These are phyloP conservation scores for Starmera dryadoides DNA, from an alignment of 805 yeast genomes.

Conservation along the genomic window DNA sequence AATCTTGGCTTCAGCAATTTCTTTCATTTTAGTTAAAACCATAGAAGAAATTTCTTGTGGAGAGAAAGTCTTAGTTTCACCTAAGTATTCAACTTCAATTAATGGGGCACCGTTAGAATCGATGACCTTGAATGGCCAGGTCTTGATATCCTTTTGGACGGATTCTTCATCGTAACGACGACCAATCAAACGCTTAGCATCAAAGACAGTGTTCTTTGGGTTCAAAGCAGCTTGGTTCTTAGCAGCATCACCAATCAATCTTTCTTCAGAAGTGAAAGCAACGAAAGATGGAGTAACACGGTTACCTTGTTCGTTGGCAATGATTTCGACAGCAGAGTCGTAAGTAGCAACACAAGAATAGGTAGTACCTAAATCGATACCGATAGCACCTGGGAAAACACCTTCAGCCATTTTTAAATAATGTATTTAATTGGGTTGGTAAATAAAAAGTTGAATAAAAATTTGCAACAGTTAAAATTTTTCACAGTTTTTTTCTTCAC, in stretches of 20 bases:
- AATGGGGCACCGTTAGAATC: slow-evolving; percentile 61
- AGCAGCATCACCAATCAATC: slow-evolving; percentile 80
- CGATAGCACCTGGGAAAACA: slow-evolving; percentile 98
- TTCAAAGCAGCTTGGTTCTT: slow-evolving; percentile 79
- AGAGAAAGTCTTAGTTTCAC: slow-evolving; percentile 61
- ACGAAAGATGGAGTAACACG: slow-evolving; percentile 79
- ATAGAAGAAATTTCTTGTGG: slow-evolving; percentile 73
- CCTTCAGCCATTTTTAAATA: slow-evolving; percentile 76
- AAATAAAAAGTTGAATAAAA: neutral
- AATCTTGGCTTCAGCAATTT: slow-evolving; percentile 70
- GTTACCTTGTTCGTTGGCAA: slow-evolving; percentile 83
- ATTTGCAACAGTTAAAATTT: neutral
- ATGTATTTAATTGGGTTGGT: neutral
- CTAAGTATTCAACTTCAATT: slow-evolving; percentile 63
- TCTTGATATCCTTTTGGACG: slow-evolving; percentile 85
- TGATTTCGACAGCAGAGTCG: slow-evolving; percentile 71
- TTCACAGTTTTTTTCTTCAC: neutral
- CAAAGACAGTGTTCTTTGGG: slow-evolving; percentile 73
- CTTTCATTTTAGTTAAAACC: slow-evolving; percentile 79
- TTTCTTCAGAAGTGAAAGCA: slow-evolving; percentile 71
- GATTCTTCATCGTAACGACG: slow-evolving; percentile 68
- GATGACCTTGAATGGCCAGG: slow-evolving; percentile 77
- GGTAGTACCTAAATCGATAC: slow-evolving; percentile 96
- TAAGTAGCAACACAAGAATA: slow-evolving; percentile 75
- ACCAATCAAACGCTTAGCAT: slow-evolving; percentile 79